A percentile compares a stretch with the other conserved stretches of the same genome.
Evolutionary conservation across 257 asterid genomes (phyloP).

Genomic region (Fraxinus pennsylvanica): DNA sequence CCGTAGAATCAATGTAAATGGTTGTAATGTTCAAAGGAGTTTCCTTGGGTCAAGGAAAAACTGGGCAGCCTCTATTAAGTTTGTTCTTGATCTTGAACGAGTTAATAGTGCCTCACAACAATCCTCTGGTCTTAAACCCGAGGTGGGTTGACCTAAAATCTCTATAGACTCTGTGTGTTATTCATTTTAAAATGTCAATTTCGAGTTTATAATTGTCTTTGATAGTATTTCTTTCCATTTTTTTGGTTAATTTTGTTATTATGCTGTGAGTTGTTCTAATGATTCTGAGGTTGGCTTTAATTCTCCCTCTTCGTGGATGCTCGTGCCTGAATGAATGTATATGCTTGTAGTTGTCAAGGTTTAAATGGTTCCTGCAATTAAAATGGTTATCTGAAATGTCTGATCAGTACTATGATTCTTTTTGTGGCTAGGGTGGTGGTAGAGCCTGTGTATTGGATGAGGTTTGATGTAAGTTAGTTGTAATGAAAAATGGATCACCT

Average conservation of each 20-base stretch:
- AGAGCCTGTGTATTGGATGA: too few relatives aligned
- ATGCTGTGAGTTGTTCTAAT: background rate
- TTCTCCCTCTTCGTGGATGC: background rate
- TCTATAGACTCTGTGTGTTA: background rate
- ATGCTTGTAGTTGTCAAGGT: too few relatives aligned
- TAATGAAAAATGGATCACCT: background rate
- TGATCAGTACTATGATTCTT: too few relatives aligned
- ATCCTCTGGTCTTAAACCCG: slow-evolving; percentile 39
- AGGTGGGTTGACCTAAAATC: slow-evolving; percentile 36
- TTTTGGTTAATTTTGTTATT: background rate
- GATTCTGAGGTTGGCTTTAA: background rate
- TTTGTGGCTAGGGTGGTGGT: too few relatives aligned
- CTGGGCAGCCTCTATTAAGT: slow-evolving; percentile 44
- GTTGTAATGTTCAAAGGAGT: slow-evolving; percentile 31
- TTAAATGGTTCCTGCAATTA: background rate
- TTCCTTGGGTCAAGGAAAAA: slow-evolving; percentile 30
- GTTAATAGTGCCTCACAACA: slow-evolving; percentile 26
- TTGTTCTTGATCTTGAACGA: slow-evolving; percentile 56
- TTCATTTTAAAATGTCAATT: too few relatives aligned
- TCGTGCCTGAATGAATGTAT: background rate
- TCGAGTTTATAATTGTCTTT: background rate
- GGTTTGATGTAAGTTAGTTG: too few relatives aligned
- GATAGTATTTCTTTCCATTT: background rate
- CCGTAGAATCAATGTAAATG: slow-evolving; percentile 36
- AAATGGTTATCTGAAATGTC: background rate